Conservation (phyloP, 108 stramenopile genomes). For the Asterionellopsis glacialis region DNA sequence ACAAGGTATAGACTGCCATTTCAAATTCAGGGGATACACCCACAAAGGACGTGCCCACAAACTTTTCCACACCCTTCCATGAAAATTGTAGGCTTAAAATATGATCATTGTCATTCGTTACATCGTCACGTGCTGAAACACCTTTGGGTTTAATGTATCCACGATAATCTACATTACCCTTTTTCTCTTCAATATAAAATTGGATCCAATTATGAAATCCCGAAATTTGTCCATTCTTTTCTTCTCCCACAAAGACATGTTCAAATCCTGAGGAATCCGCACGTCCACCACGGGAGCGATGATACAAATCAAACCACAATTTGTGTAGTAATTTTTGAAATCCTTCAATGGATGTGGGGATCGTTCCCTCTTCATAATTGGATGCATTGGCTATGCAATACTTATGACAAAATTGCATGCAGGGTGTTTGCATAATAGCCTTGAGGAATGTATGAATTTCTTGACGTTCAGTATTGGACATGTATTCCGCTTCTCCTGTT, state of each 20-base stretch:
- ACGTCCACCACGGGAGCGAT: constrained; percentile 42
- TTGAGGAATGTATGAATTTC: constrained; percentile 67
- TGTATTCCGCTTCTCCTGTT: constrained; percentile 56
- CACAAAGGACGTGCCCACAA: constrained; percentile 72
- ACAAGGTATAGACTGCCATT: constrained; percentile 80
- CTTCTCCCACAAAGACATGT: constrained; percentile 92
- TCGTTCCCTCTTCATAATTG: not conserved
- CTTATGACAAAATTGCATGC: constrained; percentile 87
- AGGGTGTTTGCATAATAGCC: constrained; percentile 73
- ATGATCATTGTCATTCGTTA: constrained; percentile 61
- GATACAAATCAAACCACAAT: constrained; percentile 88
- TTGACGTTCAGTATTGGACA: constrained; percentile 49
- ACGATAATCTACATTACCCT: constrained; percentile 74
- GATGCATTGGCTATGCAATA: constrained; percentile 50
- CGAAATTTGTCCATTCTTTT: constrained; percentile 55
- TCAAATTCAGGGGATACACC: constrained; percentile 90
- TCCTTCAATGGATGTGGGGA: constrained; percentile 38
- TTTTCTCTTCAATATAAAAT: constrained; percentile 82
- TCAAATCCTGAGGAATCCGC: constrained; percentile 91
- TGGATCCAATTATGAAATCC: constrained; percentile 95
- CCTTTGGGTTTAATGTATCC: constrained; percentile 78
- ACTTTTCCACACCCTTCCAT: constrained; percentile 86
- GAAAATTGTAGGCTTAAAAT: constrained; percentile 81
- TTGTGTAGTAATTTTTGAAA: constrained; percentile 65
- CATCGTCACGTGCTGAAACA: constrained; percentile 23